Percentiles rank a stretch among this genome's conserved stretches.
Conservation (phyloP, 306 rosid genomes). For the Cucumis cinereus region DNA sequence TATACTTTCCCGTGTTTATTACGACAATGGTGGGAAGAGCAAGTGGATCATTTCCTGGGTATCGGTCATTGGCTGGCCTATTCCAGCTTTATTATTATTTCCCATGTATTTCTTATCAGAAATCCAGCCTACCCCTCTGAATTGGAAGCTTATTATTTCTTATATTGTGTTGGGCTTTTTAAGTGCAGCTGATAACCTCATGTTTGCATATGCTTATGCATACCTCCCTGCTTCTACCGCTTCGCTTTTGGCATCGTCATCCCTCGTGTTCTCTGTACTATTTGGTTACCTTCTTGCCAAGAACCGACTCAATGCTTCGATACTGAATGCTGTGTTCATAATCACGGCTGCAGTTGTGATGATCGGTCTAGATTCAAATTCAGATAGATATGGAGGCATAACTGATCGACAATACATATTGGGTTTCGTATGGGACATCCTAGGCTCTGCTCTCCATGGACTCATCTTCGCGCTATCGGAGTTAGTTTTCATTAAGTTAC, state of each 20-base stretch:
- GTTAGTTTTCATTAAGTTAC: slow-evolving; percentile 50
- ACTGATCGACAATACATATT: slow-evolving; percentile 42
- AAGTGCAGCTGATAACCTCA: slow-evolving; percentile 83
- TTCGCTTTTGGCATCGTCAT: slow-evolving; percentile 71
- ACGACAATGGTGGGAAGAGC: slow-evolving; percentile 62
- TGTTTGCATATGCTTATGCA: slow-evolving; percentile 95
- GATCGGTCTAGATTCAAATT: slow-evolving; percentile 75
- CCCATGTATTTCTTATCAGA: slow-evolving; percentile 43
- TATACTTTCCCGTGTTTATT: slow-evolving; percentile 78
- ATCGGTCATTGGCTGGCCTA: slow-evolving; percentile 89
- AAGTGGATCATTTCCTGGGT: slow-evolving; percentile 97
- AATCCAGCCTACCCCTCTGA: slow-evolving; percentile 49
- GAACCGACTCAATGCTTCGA: slow-evolving; percentile 56
- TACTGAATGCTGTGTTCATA: slow-evolving; percentile 48
- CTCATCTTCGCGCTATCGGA: slow-evolving; percentile 88
- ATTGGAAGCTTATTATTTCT: slow-evolving; percentile 33
- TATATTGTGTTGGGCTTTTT: slow-evolving; percentile 53
- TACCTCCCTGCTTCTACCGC: slow-evolving; percentile 95
- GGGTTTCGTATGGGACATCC: slow-evolving; percentile 78
- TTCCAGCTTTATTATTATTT: slow-evolving; percentile 48
- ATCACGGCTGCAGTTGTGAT: slow-evolving; percentile 65
- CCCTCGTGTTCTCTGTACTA: slow-evolving; percentile 63
- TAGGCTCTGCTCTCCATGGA: slow-evolving; percentile 91
- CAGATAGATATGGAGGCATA: slow-evolving; percentile 49
- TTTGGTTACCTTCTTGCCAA: slow-evolving; percentile 72